phyloP scores from a whole-genome alignment of 2,329 filamentous ascomycete species.

The Grosmannia serpens region DNA sequence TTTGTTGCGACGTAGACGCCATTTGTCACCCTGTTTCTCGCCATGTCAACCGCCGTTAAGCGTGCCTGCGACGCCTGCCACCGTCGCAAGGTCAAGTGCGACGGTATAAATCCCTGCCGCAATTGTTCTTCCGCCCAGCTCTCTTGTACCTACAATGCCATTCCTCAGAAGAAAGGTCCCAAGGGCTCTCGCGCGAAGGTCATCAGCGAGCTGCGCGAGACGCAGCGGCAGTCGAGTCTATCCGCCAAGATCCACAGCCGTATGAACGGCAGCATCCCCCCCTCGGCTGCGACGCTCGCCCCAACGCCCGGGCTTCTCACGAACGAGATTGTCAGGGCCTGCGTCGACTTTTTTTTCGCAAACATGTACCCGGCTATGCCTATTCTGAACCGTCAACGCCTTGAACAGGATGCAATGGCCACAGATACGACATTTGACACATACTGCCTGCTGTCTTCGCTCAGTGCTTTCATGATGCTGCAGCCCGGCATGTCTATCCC shows the following conservation, averaged over 20 bases:
- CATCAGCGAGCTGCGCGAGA: conserved; percentile 61
- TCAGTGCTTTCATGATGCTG: conserved; percentile 57
- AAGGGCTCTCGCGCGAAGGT: conserved; percentile 66
- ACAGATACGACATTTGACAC: conserved; percentile 52
- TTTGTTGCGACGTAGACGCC: neutral
- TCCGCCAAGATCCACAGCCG: conserved; percentile 50
- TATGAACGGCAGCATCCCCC: conserved; percentile 41
- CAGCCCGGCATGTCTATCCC: conserved; percentile 53
- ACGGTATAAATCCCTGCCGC: conserved; percentile 57
- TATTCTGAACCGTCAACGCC: conserved; percentile 44
- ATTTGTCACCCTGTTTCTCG: neutral
- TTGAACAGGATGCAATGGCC: conserved; percentile 47
- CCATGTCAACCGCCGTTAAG: conserved; percentile 42
- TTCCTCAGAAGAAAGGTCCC: conserved; percentile 66
- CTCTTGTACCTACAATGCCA: conserved; percentile 61
- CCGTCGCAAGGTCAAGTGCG: conserved; percentile 64
- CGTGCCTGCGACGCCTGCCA: conserved; percentile 63
- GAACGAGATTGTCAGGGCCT: conserved; percentile 51
- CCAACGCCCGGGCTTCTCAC: conserved; percentile 51
- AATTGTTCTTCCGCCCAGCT: conserved; percentile 58
- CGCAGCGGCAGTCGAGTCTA: conserved; percentile 53
- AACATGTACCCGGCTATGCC: conserved; percentile 55
- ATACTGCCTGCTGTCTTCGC: conserved; percentile 52
- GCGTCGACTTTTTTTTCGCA: conserved; percentile 56
- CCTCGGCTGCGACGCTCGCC: conserved; percentile 29